Conservation (phyloP, 352 stramenopile species). For the Phytophthora hybrid region DNA sequence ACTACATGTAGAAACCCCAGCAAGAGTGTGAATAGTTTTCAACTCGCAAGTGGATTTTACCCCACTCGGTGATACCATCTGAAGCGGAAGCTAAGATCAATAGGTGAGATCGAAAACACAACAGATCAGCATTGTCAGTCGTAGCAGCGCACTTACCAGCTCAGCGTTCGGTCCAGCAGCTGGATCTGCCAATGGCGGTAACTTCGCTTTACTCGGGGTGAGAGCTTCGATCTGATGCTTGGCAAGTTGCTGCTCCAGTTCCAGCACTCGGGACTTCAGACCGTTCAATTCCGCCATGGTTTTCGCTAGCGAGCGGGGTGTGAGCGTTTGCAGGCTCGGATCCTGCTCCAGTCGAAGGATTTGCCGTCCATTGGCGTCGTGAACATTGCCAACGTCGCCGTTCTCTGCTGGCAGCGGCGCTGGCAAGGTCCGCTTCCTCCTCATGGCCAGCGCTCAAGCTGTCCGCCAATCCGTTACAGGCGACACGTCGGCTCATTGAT, state of each 20-base stretch:
- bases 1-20: not conserved
- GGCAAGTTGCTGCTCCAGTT: slow-evolving; percentile 65
- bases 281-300: slow-evolving; percentile 64
- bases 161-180: slow-evolving; percentile 1
- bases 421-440: slow-evolving; percentile 32
- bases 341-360: slow-evolving; percentile 65
- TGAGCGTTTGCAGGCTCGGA: slow-evolving; percentile 54
- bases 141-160: slow-evolving; percentile 8
- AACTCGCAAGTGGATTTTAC: slow-evolving; percentile 34
- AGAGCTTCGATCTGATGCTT: slow-evolving; percentile 57
- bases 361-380: slow-evolving; percentile 39
- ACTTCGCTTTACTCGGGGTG: slow-evolving; percentile 45
- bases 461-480: slow-evolving; percentile 29
- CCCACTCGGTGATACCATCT: slow-evolving; percentile 5
- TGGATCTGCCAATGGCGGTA: slow-evolving; percentile 49
- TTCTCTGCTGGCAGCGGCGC: slow-evolving; percentile 16
- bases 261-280: slow-evolving; percentile 53
- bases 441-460: slow-evolving; percentile 23
- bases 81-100: slow-evolving; percentile 12
- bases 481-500: slow-evolving; percentile 23
- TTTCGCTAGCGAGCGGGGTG: slow-evolving; percentile 60
- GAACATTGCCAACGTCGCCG: slow-evolving; percentile 6
- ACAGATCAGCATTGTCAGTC: not conserved
- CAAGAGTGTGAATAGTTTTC: slow-evolving; percentile 13
- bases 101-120: not conserved